Conservation (phyloP, 495 filamentous ascomycete genomes). For the Neurospora sp. region DNA sequence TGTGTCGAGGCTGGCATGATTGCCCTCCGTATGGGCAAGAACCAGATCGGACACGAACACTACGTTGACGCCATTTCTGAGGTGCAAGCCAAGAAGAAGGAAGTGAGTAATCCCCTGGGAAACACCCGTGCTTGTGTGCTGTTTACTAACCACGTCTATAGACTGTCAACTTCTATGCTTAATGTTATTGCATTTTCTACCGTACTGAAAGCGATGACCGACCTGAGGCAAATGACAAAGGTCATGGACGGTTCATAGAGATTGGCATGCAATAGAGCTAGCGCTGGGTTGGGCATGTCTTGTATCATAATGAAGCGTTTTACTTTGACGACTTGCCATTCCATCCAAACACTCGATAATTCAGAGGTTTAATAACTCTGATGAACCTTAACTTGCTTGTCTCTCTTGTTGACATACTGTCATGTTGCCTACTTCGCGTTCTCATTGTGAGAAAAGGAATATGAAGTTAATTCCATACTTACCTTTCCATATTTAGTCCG, state of each 20-base stretch:
- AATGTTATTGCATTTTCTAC: slow-evolving; percentile 20
- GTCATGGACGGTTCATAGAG: slow-evolving; percentile 4
- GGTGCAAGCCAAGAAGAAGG: slow-evolving; percentile 97
- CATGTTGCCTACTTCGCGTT: too few species aligned
- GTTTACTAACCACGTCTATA: slow-evolving; percentile 24
- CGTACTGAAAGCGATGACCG: not conserved
- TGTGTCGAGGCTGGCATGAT: slow-evolving; percentile 99
- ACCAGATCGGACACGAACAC: slow-evolving; percentile 94
- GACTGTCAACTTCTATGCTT: slow-evolving; percentile 53
- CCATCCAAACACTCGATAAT: not conserved
- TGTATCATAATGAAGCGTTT: slow-evolving; percentile 5
- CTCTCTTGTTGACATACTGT: not conserved
- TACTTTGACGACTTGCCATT: not conserved
- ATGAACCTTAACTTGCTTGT: not conserved
- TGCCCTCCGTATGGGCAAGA: slow-evolving; percentile 80
- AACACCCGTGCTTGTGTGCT: not conserved
- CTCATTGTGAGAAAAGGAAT: too few species aligned
- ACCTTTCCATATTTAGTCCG: too few species aligned
- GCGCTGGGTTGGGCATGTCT: not conserved
- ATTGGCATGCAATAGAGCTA: slow-evolving; percentile 7
- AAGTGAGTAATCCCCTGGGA: slow-evolving; percentile 36
- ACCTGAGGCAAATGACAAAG: not conserved
- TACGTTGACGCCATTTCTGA: slow-evolving; percentile 98
- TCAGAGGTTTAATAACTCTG: not conserved
- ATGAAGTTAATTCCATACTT: too few species aligned